Base-by-base conservation (phyloP, 2,329 filamentous ascomycete genomes). In the Gaeumannomyces tritici region DNA sequence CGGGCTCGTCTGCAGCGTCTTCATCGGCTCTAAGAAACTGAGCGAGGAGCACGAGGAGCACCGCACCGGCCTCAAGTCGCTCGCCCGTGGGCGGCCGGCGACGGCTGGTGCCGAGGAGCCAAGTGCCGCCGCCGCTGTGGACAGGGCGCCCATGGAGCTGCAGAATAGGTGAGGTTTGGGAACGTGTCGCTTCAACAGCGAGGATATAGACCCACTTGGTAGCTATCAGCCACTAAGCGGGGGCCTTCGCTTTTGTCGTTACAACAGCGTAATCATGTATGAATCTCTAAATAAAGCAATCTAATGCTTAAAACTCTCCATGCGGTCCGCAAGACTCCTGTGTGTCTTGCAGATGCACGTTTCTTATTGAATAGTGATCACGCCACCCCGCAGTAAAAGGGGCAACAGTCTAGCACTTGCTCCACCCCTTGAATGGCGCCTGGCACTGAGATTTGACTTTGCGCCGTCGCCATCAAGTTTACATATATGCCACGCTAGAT, bases 11-110 rank as follows among this genome's bases (percentile, higher is more conserved):
- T 68, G 80, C 28, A 79, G 79, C 59, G 69, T 80, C 33, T 76
- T 82, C 35, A 72, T 86, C 59, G 72, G 75, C 47, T 79, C 81
- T 66, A 76, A 75, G 61, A 76, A 75, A 65, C 73, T 87, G 62
- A 84, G 77, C 72, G 82, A 79, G 66, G 75, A 82, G 33, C 83
- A 86, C 63, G 75, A 77, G 47, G 83, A 84, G 71, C 79, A 84
- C 69, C 83, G 83, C 75, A 86, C 84, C 0, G 84, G 84, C 0
- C 68, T 87, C 63, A 72, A 78, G 56, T 73, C 63, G 60, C 65
- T 65, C n/a, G 64, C 42, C 5, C 63, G 63, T 2, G 65, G 62
- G n/a, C 18, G 47, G 51, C 4, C 12, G 33, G 33, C 33, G 13
- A 2, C 33, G 1, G 33, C 11, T 13, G 11, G 11, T 1, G 33